Evolutionary conservation across 805 yeast genomes (phyloP), one percentile per base, ranked within the genome.

Genomic region (Yueomyces sinensis): DNA sequence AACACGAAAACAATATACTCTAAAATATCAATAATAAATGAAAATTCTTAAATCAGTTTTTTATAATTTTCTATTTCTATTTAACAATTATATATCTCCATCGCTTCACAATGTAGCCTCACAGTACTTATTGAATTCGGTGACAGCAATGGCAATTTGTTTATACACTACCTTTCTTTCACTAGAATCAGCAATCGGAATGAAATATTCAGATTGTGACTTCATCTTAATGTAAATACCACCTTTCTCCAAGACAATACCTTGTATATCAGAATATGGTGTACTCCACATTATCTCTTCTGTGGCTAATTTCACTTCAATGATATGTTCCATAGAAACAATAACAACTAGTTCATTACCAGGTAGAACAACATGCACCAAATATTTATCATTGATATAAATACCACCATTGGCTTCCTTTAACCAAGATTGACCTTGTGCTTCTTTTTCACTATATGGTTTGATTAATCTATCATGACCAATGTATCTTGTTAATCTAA

Each of bases 341-440:
- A 89, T 60, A 3, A 84, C 78, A 5, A 78, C 80, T 45, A 71
- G 66, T 40, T 83, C 93, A 33, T 76, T 80, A 6, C 94, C 93
- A 1, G 93, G 77, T 31, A 87, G 62, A 15, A 82, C 70, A 40
- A 82, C 72, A 56, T 91, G 97, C 0, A 95, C 94, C 36, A 91
- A 61, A 48, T 91, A 91, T 16, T 63, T 61, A 46, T 91, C 96
- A 32, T 66, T 63, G 44, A 72, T 68, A 49, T 63, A 83, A 24
- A 70, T 61, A 1, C 96, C 96, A 30, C 93, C 94, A 47, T 80
- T 80, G 17, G 82, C 72, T 6, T 75, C 65, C 58, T 83, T 87
- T 40, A 91, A 64, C 91, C 96, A 83, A 49, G 68, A 81, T 54
- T 89, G 96, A 5, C 99, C 99, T 45, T 86, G 91, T 0, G 97